Evolutionary conservation across 2,329 filamentous ascomycete species (phyloP).

Genomic region (Zalaria obscura): DNA sequence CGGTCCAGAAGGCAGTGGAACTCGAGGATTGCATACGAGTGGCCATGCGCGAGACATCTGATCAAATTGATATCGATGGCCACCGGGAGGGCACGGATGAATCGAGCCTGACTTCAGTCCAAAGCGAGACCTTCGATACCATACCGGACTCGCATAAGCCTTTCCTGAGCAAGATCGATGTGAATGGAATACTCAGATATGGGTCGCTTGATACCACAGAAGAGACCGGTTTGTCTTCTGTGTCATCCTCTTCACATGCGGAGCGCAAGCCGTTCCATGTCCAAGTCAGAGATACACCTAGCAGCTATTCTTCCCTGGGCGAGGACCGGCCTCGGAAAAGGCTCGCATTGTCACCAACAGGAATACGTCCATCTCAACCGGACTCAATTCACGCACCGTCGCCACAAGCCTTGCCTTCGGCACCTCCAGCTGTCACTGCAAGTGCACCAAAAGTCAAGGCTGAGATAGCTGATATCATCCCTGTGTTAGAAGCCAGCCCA

Average conservation of each 20-base stretch:
- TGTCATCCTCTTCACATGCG: conserved; percentile 5
- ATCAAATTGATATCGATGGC: background rate
- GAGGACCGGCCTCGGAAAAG: conserved; percentile 4
- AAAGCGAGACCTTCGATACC: conserved; percentile 2
- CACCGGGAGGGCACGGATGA: background rate
- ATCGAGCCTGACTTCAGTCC: conserved; percentile 3
- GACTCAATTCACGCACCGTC: background rate
- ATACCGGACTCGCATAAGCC: conserved; percentile 1
- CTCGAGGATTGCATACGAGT: too few species aligned
- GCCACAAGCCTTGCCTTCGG: background rate
- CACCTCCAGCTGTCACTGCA: background rate
- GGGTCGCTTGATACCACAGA: conserved; percentile 5
- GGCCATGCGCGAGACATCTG: background rate
- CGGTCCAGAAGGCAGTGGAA: too few species aligned
- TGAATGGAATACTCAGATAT: conserved; percentile 5
- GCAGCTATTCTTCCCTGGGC: conserved; percentile 2
- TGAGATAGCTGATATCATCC: conserved; percentile 1
- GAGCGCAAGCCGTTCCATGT: conserved; percentile 5
- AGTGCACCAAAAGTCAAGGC: background rate
- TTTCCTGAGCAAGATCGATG: conserved; percentile 4
- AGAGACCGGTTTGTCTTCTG: conserved; percentile 7
- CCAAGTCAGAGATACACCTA: conserved; percentile 3
- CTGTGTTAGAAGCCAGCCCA: conserved; percentile 1
- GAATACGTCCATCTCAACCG: background rate
- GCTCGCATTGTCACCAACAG: conserved; percentile 3